These are phyloP conservation scores for Colletotrichum sp. DNA, from an alignment of 2,329 filamentous ascomycete genomes.

Conservation along the genomic window DNA sequence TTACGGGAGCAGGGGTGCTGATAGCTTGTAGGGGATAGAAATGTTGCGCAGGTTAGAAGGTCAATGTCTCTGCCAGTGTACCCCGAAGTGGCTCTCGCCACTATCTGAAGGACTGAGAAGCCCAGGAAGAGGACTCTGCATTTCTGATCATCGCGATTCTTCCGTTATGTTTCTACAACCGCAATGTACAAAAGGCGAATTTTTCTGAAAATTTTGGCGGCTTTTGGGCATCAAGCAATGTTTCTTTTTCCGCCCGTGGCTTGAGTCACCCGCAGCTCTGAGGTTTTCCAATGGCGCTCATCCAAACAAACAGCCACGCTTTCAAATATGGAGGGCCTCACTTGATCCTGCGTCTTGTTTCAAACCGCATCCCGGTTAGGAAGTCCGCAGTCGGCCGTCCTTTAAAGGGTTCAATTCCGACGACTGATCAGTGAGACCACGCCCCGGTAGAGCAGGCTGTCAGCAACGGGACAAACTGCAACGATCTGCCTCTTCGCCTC, in stretches of 20 bases:
- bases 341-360: neutral
- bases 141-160: neutral
- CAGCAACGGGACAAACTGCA: neutral
- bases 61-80: neutral
- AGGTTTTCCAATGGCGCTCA: neutral
- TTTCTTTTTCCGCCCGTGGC: slow-evolving; percentile 9
- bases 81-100: neutral
- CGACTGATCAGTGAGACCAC: neutral
- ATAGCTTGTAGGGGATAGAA: neutral
- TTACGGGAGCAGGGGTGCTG: neutral
- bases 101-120: neutral
- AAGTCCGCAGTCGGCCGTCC: neutral
- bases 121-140: neutral
- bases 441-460: neutral
- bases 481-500: neutral
- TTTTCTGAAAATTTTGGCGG: neutral
- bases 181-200: neutral
- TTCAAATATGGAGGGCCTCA: neutral
- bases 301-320: neutral
- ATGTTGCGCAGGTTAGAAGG: neutral
- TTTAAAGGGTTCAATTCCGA: neutral
- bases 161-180: neutral
- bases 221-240: neutral
- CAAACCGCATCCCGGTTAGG: neutral
- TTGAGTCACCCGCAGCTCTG: slow-evolving; percentile 2